Conservation (phyloP, 208 protist species). For the Trypanosoma vivax region DNA sequence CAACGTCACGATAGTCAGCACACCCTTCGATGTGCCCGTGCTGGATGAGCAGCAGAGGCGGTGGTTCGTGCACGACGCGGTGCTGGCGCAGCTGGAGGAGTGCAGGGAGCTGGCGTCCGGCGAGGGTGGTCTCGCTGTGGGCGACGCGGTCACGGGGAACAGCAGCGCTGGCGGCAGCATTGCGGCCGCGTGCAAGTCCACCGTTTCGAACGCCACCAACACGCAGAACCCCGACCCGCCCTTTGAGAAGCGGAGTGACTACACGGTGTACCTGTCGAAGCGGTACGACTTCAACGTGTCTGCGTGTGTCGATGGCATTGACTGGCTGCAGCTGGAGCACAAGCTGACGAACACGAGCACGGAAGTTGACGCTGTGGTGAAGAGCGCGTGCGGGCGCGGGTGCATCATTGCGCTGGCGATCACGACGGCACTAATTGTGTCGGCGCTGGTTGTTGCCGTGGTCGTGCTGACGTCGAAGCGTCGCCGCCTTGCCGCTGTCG, state of each 20-base stretch:
- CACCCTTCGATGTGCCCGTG: slow-evolving; percentile 20
- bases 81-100: slow-evolving; percentile 17
- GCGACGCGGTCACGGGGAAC: not conserved
- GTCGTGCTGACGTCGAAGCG: slow-evolving; percentile 72
- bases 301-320: slow-evolving; percentile 29
- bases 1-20: slow-evolving; percentile 16
- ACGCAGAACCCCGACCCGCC: slow-evolving; percentile 2
- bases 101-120: not conserved
- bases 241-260: slow-evolving; percentile 18
- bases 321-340: slow-evolving; percentile 28
- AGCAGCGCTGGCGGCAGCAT: not conserved
- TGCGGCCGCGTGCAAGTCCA: slow-evolving; percentile 1
- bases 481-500: slow-evolving; percentile 55
- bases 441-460: slow-evolving; percentile 39
- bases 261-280: slow-evolving; percentile 41
- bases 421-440: slow-evolving; percentile 40
- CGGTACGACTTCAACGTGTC: slow-evolving; percentile 29
- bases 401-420: slow-evolving; percentile 75
- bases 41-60: slow-evolving; percentile 33
- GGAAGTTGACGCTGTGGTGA: not conserved
- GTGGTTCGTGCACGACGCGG: slow-evolving; percentile 24
- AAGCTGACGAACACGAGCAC: slow-evolving; percentile 14
- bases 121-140: not conserved
- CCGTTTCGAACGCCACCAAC: slow-evolving; percentile 45
- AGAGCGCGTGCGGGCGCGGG: slow-evolving; percentile 40